These are phyloP conservation scores for Rauvolfia tetraphylla DNA, from an alignment of 257 asterid species.

Conservation along the genomic window DNA sequence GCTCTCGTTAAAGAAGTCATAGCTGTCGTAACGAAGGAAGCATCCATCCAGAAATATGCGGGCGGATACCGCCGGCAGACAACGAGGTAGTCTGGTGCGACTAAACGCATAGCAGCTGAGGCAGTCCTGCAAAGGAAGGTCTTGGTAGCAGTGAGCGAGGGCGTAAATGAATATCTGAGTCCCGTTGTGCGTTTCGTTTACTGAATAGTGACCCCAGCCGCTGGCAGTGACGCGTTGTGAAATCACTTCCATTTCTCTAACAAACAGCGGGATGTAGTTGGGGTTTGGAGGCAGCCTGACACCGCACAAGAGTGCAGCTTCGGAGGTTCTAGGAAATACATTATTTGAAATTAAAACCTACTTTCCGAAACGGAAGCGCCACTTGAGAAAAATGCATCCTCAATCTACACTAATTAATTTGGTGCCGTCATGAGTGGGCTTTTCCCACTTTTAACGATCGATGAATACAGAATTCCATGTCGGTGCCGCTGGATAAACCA, in stretches of 20 bases:
- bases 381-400: no score
- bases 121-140: conserved; percentile 64
- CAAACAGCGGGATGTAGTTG: conserved; percentile 50
- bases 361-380: no score
- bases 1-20: conserved; percentile 51
- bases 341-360: no score
- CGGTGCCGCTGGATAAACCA: no score
- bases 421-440: no score
- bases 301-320: conserved; percentile 62
- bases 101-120: conserved; percentile 75
- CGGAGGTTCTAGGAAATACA: conserved; percentile 64
- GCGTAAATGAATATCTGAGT: conserved; percentile 35
- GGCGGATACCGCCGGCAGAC: conserved; percentile 57
- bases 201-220: conserved; percentile 40
- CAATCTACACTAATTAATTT: no score
- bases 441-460: no score
- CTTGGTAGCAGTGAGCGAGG: conserved; percentile 61
- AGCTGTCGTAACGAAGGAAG: conserved; percentile 67
- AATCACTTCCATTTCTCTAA: conserved; percentile 49
- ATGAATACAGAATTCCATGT: no score
- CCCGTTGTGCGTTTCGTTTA: conserved; percentile 19
- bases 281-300: conserved; percentile 29
- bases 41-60: conserved; percentile 83
- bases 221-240: conserved; percentile 45
- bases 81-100: conserved; percentile 71